Percentiles rank a stretch among this genome's conserved stretches.
Evolutionary conservation across 352 stramenopile genomes (phyloP).

Genomic region (Globisporangium recalcitrans): DNA sequence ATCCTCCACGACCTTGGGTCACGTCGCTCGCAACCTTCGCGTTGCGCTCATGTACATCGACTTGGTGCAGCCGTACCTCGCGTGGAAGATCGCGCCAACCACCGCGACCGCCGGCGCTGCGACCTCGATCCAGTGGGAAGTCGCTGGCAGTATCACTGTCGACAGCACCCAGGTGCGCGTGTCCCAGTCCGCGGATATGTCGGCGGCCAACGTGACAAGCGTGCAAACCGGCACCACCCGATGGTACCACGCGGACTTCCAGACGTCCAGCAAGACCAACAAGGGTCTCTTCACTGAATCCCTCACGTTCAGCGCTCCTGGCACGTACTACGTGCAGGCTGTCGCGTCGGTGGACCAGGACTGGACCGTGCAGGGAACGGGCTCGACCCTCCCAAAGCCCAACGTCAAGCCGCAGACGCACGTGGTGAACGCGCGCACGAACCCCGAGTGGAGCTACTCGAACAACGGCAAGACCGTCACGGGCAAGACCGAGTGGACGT

Average conservation of each 20-base stretch:
- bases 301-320: slow-evolving; percentile 30
- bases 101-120: slow-evolving; percentile 12
- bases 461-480: slow-evolving; percentile 48
- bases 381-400: slow-evolving; percentile 23
- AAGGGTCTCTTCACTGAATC: slow-evolving; percentile 44
- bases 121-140: slow-evolving; percentile 46
- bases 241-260: slow-evolving; percentile 57
- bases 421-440: slow-evolving; percentile 68
- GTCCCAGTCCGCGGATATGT: slow-evolving; percentile 32
- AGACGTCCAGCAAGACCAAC: slow-evolving; percentile 27
- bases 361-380: slow-evolving; percentile 38
- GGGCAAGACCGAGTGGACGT: slow-evolving; percentile 51
- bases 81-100: slow-evolving; percentile 32
- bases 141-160: slow-evolving; percentile 51
- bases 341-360: slow-evolving; percentile 61
- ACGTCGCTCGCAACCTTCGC: slow-evolving; percentile 92
- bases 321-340: slow-evolving; percentile 56
- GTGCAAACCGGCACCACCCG: slow-evolving; percentile 43
- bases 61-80: slow-evolving; percentile 91
- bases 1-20: slow-evolving; percentile 71
- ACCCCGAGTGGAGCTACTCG: slow-evolving; percentile 42
- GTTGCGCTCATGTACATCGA: slow-evolving; percentile 90
- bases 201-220: slow-evolving; percentile 20
- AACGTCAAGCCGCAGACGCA: slow-evolving; percentile 64
- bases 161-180: slow-evolving; percentile 49